Percentiles rank a stretch among this genome's conserved stretches.
Evolutionary conservation across 2,329 filamentous ascomycete species (phyloP).

Genomic region (Cladosporium halotolerans): DNA sequence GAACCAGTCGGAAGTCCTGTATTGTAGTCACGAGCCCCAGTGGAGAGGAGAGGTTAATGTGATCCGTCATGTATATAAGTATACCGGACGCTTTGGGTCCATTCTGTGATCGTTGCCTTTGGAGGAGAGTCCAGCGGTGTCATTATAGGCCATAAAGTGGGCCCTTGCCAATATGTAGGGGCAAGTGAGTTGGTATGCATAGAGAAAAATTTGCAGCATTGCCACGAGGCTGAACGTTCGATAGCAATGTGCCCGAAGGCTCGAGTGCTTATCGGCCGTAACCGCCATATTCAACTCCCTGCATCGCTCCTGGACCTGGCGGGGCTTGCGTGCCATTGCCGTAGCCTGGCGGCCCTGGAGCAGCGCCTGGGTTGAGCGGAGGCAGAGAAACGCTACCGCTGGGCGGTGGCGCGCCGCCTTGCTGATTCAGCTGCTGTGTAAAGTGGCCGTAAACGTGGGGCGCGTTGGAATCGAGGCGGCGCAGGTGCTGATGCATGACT

Average conservation of each 20-base stretch:
- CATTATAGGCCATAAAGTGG: no score
- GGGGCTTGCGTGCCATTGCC: conserved; percentile 28
- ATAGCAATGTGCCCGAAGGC: background rate
- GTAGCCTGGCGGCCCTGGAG: conserved; percentile 22
- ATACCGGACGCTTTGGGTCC: no score
- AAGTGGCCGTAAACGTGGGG: conserved; percentile 44
- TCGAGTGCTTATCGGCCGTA: conserved; percentile 17
- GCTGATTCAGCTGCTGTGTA: conserved; percentile 38
- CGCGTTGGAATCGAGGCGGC: conserved; percentile 40
- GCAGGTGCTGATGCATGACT: conserved; percentile 41
- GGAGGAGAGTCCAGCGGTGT: no score
- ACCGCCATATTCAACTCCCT: conserved; percentile 42
- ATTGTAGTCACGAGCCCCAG: no score
- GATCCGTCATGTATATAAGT: no score
- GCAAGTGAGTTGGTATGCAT: no score
- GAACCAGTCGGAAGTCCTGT: no score
- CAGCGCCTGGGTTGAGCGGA: conserved; percentile 24
- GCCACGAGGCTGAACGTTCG: no score
- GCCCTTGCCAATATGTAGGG: no score
- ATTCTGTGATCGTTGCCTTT: no score
- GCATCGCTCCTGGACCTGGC: conserved; percentile 37
- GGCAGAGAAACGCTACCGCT: conserved; percentile 32
- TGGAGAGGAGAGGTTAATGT: no score
- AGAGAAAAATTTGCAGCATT: no score
- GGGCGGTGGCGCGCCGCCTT: conserved; percentile 23